phyloP scores from a whole-genome alignment of 169 alveolate species.

The Cryptosporidium meleagridis region DNA sequence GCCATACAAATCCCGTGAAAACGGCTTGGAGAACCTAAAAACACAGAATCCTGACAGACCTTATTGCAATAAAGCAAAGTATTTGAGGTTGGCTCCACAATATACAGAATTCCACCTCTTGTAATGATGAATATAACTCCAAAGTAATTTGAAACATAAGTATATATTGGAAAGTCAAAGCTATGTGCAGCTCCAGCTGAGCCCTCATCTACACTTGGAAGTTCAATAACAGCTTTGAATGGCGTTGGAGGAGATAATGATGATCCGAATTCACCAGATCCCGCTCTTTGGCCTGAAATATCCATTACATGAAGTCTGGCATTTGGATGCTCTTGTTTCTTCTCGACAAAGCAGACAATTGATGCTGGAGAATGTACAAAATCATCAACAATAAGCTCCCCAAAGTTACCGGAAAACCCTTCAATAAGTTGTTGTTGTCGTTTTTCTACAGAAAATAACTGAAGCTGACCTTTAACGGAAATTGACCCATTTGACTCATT shows the following conservation, averaged over 20 bases:
- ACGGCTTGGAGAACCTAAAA: conserved; percentile 71
- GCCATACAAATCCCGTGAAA: conserved; percentile 67
- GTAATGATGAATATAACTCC: conserved; percentile 82
- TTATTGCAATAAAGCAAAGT: conserved; percentile 25
- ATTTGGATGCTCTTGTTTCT: conserved; percentile 87
- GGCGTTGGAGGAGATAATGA: conserved; percentile 66
- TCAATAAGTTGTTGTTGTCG: conserved; percentile 93
- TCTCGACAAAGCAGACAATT: conserved; percentile 92
- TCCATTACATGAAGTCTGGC: conserved; percentile 94
- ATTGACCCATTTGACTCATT: conserved; percentile 86
- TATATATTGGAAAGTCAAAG: conserved; percentile 81
- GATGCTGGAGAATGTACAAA: conserved; percentile 80
- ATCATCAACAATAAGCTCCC: conserved; percentile 88
- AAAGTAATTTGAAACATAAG: conserved; percentile 51
- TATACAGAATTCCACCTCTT: conserved; percentile 85
- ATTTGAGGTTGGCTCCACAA: conserved; percentile 78
- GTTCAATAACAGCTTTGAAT: conserved; percentile 78
- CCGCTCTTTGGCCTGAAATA: conserved; percentile 83
- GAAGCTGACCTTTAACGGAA: conserved; percentile 93
- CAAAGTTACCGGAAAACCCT: conserved; percentile 95
- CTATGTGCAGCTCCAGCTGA: conserved; percentile 75
- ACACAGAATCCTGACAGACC: conserved; percentile 57
- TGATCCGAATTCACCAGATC: conserved; percentile 50
- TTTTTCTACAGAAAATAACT: conserved; percentile 92
- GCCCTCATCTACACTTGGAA: conserved; percentile 75